Evolutionary conservation across 2,329 filamentous ascomycete genomes (phyloP), one percentile per base, ranked within the genome.

Genomic region (Lasiodiplodia hormozganensis): DNA sequence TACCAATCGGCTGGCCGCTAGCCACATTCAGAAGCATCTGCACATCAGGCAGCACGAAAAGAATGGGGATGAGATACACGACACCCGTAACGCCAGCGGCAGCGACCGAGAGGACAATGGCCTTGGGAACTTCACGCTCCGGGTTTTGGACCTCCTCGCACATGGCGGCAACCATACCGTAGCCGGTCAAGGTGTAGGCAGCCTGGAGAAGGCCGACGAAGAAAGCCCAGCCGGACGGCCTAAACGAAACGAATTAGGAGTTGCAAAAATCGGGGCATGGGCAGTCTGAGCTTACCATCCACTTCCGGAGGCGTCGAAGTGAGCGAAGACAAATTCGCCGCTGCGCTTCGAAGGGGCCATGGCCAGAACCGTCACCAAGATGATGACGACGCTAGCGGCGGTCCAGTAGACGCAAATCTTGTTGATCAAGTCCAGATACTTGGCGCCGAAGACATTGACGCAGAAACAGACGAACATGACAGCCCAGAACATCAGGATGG

Each of bases 321-420:
- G 88, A 0, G 82, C 80, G 75, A 92, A 92, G 8, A 92, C 90
- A 73, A 89, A 92, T 43, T 87, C 84, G 1, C 82, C 90, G 69
- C 83, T 85, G 38, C 88, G 81, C 70, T 83, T 85, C 47, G 82
- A 77, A 69, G 88, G 85, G 10, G 88, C 84, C 87, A 89, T 90
- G 25, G 79, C 82, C 58, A 91, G 78, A n/a, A 91, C 74, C 0
- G 86, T 87, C 47, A 92, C 83, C 71, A 94, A 79, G 53, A 93
- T 92, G 54, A 92, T 90, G 62, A 92, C 70, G 4, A 92, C 89
- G 52, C 87, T 89, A 0, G 85, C 84, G 0, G 81, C 86, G 0
- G 90, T 92, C 90, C 90, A 92, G 76, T 88, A 91, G 66, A 92
- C 92, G 76, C 90, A 92, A 57, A 91, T 78, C 73, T 90, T 92